Conservation (phyloP, 306 rosid species). For the Fragaria vesca region DNA sequence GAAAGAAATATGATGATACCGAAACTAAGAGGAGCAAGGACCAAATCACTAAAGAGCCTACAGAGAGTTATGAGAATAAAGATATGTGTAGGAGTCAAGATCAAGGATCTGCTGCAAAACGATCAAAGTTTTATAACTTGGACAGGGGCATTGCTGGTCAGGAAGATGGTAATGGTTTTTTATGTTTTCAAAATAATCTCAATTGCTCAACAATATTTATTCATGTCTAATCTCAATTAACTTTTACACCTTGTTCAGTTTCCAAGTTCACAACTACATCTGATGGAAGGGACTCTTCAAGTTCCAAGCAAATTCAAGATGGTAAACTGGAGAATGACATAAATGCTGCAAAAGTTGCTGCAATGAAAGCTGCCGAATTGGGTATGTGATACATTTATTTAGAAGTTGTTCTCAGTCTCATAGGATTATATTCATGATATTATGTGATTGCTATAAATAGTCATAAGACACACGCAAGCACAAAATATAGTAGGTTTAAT, state of each 20-base stretch:
- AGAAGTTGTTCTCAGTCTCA: not conserved
- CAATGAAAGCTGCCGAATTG: conserved; percentile 96
- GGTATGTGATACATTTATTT: conserved; percentile 39
- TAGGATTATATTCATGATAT: not conserved
- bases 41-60: conserved; percentile 36
- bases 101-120: conserved; percentile 55
- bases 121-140: conserved; percentile 41
- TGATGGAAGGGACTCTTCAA: conserved; percentile 32
- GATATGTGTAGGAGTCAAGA: conserved; percentile 34
- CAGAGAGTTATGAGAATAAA: conserved; percentile 34
- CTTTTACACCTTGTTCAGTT: conserved; percentile 13
- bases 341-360: conserved; percentile 85
- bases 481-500: not conserved
- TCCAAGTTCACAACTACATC: conserved; percentile 44
- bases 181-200: not conserved
- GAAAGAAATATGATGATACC: conserved; percentile 39
- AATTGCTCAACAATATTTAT: not conserved
- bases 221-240: not conserved
- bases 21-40: conserved; percentile 49
- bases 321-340: conserved; percentile 53
- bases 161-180: conserved; percentile 47
- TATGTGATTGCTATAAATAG: not conserved
- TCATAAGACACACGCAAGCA: not conserved
- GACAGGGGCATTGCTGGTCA: conserved; percentile 45
- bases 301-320: conserved; percentile 38